phyloP scores from a whole-genome alignment of 306 rosid genomes.

The Aeschynomene evenia region DNA sequence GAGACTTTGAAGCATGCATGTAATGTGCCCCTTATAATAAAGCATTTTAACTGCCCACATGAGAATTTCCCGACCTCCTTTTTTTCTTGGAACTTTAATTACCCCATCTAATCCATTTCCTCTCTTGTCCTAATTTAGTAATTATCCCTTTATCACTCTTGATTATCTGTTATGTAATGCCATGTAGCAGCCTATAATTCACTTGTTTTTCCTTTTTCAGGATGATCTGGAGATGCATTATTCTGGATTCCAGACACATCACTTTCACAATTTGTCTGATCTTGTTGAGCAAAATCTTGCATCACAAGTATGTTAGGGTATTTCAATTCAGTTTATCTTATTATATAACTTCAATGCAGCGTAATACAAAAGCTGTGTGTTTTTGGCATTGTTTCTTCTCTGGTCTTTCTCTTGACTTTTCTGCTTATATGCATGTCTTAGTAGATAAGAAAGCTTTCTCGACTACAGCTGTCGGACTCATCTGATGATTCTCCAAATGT shows the following conservation, averaged over 20 bases:
- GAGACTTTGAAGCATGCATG: conserved; percentile 18
- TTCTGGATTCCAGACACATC: conserved; percentile 76
- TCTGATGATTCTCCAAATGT: conserved; percentile 67
- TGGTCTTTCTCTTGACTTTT: conserved; percentile 27
- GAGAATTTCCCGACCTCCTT: neutral
- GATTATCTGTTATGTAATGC: conserved; percentile 8
- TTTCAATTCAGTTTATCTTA: conserved; percentile 21
- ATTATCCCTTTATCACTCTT: conserved; percentile 21
- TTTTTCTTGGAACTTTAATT: neutral
- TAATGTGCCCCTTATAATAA: neutral
- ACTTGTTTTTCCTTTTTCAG: conserved; percentile 47
- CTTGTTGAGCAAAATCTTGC: conserved; percentile 79
- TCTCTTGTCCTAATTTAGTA: conserved; percentile 6
- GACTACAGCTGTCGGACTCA: conserved; percentile 71
- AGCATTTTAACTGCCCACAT: neutral
- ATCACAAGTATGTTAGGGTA: conserved; percentile 54
- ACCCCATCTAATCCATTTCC: neutral
- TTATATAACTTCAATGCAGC: conserved; percentile 7
- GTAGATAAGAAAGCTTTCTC: conserved; percentile 62
- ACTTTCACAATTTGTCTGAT: conserved; percentile 88
- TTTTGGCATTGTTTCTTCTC: neutral
- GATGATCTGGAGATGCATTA: conserved; percentile 77
- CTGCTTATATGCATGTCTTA: conserved; percentile 31
- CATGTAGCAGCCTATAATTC: conserved; percentile 5
- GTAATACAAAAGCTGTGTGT: conserved; percentile 15